These are phyloP conservation scores for Diutina neorugosa DNA, from an alignment of 1,139 yeast genomes.

Conservation along the genomic window DNA sequence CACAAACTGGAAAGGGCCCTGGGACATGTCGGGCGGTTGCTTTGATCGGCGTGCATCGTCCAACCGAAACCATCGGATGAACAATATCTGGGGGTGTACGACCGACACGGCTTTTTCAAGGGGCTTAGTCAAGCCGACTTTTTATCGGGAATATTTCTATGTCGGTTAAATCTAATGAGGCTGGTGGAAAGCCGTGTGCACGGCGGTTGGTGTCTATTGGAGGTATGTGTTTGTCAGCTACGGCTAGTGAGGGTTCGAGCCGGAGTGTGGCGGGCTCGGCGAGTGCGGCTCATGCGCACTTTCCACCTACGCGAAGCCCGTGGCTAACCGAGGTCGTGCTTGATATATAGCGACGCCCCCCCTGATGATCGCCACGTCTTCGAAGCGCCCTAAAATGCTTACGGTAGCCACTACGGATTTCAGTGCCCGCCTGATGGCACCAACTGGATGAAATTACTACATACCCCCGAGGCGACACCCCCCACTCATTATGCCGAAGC, in stretches of 20 bases:
- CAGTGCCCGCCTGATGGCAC: too few species aligned
- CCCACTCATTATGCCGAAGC: neutral
- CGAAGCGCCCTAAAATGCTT: too few species aligned
- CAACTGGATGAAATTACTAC: too few species aligned
- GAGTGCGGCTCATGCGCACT: slow-evolving; percentile 3
- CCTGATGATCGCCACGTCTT: neutral
- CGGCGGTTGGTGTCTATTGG: neutral
- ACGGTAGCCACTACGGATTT: neutral
- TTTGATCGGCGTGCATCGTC: neutral
- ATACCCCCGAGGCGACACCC: too few species aligned
- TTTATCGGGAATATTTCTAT: too few species aligned
- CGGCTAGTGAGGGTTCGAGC: too few species aligned
- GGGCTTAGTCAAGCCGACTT: too few species aligned
- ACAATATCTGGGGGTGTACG: neutral
- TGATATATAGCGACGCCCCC: neutral
- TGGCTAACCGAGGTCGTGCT: neutral
- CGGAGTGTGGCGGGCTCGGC: neutral
- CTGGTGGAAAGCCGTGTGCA: neutral
- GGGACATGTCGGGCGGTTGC: too few species aligned
- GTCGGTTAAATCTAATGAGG: too few species aligned
- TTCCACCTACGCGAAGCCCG: neutral
- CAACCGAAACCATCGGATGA: neutral
- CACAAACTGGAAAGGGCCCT: too few species aligned
- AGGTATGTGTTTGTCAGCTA: too few species aligned
- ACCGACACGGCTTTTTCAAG: neutral